Evolutionary conservation across 2,329 filamentous ascomycete genomes (phyloP).

Genomic region (Venturia asperata): DNA sequence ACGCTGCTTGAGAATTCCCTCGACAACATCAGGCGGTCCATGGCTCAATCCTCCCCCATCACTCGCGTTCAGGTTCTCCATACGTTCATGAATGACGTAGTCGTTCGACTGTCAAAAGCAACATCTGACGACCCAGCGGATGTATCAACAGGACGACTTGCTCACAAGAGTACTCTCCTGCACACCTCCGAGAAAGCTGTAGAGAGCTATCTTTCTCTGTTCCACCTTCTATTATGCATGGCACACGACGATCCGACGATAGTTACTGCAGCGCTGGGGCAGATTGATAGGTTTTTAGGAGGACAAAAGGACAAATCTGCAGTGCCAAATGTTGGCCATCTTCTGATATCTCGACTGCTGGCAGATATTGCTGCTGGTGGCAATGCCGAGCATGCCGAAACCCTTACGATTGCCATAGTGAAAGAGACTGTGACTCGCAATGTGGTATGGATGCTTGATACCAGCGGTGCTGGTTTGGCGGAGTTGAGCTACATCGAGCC

Average conservation of each 20-base stretch:
- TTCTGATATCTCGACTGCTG: constrained; percentile 43
- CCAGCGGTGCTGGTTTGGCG: constrained; percentile 30
- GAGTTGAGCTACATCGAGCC: constrained; percentile 44
- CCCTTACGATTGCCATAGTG: constrained; percentile 39
- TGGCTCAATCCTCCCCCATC: constrained; percentile 25
- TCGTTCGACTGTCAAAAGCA: constrained; percentile 42
- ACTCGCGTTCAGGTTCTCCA: constrained; percentile 34
- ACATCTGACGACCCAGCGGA: constrained; percentile 21
- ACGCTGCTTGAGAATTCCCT: constrained; percentile 27
- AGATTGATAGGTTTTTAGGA: constrained; percentile 34
- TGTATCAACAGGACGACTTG: constrained; percentile 16
- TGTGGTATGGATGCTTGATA: constrained; percentile 46
- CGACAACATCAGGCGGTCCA: constrained; percentile 24
- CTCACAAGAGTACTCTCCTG: constrained; percentile 35
- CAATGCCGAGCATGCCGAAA: constrained; percentile 21
- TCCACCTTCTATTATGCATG: constrained; percentile 45
- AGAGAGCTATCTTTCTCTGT: constrained; percentile 47
- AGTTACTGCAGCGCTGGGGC: constrained; percentile 36
- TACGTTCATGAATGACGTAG: constrained; percentile 46
- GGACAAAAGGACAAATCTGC: constrained; percentile 37
- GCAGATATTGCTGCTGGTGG: constrained; percentile 3
- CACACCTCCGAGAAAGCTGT: constrained; percentile 49
- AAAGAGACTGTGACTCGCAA: constrained; percentile 46
- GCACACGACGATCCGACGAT: constrained; percentile 35
- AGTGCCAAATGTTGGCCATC: constrained; percentile 44